Conservation (phyloP, 1,284 basidiomycete genomes). For the Ganoderma lingzhi region DNA sequence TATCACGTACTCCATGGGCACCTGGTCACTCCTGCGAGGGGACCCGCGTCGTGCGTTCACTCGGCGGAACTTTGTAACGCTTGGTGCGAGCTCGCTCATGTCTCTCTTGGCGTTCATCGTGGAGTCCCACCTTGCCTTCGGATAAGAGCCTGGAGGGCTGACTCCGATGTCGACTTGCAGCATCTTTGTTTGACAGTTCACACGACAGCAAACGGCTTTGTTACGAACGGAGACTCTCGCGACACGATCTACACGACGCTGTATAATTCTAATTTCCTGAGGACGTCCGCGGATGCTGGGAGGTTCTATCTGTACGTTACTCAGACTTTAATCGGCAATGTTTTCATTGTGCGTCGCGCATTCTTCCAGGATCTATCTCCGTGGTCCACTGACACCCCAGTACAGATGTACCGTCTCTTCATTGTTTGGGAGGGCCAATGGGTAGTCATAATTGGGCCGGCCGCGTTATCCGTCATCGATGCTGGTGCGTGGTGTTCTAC, state of each 20-base stretch:
- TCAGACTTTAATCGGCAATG: conserved; percentile 24
- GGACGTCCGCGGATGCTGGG: conserved; percentile 9
- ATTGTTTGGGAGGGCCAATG: conserved; percentile 9
- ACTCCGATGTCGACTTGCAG: neutral
- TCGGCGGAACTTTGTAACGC: conserved; percentile 18
- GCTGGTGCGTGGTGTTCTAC: neutral
- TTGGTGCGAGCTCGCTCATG: conserved; percentile 21
- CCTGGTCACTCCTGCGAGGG: conserved; percentile 10
- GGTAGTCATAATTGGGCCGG: neutral
- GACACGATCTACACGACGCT: conserved; percentile 13
- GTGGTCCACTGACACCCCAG: neutral
- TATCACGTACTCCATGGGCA: conserved; percentile 12
- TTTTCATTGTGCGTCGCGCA: conserved; percentile 22
- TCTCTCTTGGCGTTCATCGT: conserved; percentile 20
- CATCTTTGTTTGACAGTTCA: conserved; percentile 13
- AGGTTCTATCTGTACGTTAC: conserved; percentile 27
- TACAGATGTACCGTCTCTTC: conserved; percentile 9
- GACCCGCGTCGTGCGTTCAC: conserved; percentile 7
- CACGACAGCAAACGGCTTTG: conserved; percentile 19
- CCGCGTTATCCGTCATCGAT: neutral
- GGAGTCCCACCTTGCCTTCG: neutral
- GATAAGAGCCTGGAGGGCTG: neutral
- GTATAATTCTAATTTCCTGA: conserved; percentile 11
- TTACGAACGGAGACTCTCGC: conserved; percentile 8
- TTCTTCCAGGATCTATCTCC: neutral